Conservation (phyloP, 169 alveolate genomes). For the Cryptosporidium viatorum region DNA sequence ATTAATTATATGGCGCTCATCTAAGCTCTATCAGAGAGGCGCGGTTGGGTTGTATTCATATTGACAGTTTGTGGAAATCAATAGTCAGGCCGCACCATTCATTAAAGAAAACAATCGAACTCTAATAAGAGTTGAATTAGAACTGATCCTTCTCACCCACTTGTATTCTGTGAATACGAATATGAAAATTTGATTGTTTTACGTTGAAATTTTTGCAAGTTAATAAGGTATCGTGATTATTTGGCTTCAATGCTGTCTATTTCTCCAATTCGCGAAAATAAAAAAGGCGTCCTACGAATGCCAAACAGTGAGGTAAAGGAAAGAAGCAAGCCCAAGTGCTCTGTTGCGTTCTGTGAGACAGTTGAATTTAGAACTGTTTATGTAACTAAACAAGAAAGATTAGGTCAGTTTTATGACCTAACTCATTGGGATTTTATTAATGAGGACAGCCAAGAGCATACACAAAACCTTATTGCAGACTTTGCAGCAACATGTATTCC, state of each 20-base stretch:
- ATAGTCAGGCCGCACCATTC: slow-evolving; percentile 11
- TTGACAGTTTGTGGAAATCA: neutral
- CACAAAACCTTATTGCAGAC: slow-evolving; percentile 49
- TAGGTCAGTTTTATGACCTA: slow-evolving; percentile 67
- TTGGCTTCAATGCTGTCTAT: slow-evolving; percentile 20
- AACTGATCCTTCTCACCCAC: neutral
- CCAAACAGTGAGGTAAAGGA: neutral
- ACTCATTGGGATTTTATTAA: slow-evolving; percentile 11
- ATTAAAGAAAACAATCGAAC: neutral
- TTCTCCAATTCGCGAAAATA: slow-evolving; percentile 3
- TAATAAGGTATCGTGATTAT: slow-evolving; percentile 2
- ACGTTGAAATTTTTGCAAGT: neutral
- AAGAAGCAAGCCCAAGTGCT: slow-evolving; percentile 31
- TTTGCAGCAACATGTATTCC: slow-evolving; percentile 72
- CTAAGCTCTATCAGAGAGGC: neutral
- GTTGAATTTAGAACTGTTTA: slow-evolving; percentile 69
- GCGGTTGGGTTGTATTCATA: neutral
- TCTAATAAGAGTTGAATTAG: neutral
- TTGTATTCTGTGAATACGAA: neutral
- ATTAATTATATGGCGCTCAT: neutral
- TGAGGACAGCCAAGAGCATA: slow-evolving; percentile 42
- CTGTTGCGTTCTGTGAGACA: slow-evolving; percentile 74
- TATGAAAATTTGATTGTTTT: neutral
- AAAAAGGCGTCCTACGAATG: slow-evolving; percentile 54
- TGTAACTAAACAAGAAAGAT: slow-evolving; percentile 61